Base-by-base conservation (phyloP, 768 basidiomycete genomes). In the Clitopilus passeckerianus region DNA sequence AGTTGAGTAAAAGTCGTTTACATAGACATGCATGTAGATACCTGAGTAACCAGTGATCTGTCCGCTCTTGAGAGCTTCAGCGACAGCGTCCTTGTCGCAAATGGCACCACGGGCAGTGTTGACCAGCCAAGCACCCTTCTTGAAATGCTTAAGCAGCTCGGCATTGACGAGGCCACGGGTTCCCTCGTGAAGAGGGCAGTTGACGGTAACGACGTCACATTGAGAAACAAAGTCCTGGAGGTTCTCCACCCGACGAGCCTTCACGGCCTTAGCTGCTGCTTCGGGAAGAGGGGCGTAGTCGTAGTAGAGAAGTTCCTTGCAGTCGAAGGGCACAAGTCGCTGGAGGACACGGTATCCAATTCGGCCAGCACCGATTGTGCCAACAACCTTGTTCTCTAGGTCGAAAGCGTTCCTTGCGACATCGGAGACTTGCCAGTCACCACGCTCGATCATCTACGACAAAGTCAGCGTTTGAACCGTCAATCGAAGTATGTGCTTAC, bases 61-160 rank as follows among this genome's bases (percentile, higher is more conserved):
- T 16, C 93, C 93, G 56, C 81, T 86, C 75, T 83, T 79, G 58
- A 96, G 70, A 12, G 93, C 92, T 0, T 70, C 85, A 4, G 87
- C 86, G 60, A 95, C 87, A 44, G 85, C 92, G 61, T 93, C 85
- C 64, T 86, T 86, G 74, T 92, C 87, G 70, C 90, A 93, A 67
- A 96, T 93, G 43, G 94, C 94, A 46, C 94, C 94, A 65, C 93
- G 91, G 56, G 92, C 91, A 27, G 92, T 93, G 83, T 96, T 96
- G 68, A 96, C 88, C 66, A 95, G 84, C 89, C 90, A 94, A 15
- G 93, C 84, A 54, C 92, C 93, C 71, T 90, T 88, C 82, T 96
- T 96, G 83, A 95, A 89, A 75, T 91, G 89, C 71, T 82, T 82
- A 65, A 95, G 78, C 41, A 93, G 85, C 37, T 94, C 91, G 41